Conservation (phyloP, 2,329 filamentous ascomycete genomes). For the Rasamsonia emersonii region DNA sequence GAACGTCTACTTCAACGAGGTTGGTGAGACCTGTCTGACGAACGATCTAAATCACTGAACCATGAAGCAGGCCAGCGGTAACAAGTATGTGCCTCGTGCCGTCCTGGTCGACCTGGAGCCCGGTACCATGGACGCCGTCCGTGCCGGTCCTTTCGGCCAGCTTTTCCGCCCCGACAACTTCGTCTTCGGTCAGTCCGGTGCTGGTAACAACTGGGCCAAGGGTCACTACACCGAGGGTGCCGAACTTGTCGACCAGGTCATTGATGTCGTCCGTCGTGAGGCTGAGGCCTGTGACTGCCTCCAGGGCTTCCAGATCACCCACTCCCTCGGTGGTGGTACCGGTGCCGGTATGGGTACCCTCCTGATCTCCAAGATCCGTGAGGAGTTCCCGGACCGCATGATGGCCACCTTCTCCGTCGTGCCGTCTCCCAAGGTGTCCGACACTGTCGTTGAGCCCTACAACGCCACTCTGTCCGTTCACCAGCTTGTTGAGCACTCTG, state of each 20-base stretch:
- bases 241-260: slow-evolving; percentile 94
- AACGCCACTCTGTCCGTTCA: slow-evolving; percentile 98
- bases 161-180: slow-evolving; percentile 99
- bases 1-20: slow-evolving; percentile 99
- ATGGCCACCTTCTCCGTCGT: slow-evolving; percentile 99
- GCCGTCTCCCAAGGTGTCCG: slow-evolving; percentile 97
- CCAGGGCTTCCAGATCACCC: slow-evolving; percentile 99
- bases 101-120: slow-evolving; percentile 99
- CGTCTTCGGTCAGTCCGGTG: slow-evolving; percentile 98
- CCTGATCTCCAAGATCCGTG: slow-evolving; percentile 99
- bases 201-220: slow-evolving; percentile 99
- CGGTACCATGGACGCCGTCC: slow-evolving; percentile 99
- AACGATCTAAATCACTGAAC: slow-evolving; percentile 5
- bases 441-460: slow-evolving; percentile 99
- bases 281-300: slow-evolving; percentile 99
- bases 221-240: slow-evolving; percentile 99
- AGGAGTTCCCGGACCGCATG: slow-evolving; percentile 99
- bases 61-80: slow-evolving; percentile 65
- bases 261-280: slow-evolving; percentile 97
- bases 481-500: slow-evolving; percentile 99
- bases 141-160: slow-evolving; percentile 94
- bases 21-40: slow-evolving; percentile 28
- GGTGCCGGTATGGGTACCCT: slow-evolving; percentile 99
- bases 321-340: slow-evolving; percentile 99
- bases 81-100: slow-evolving; percentile 99